Base-by-base conservation (phyloP, 1,284 basidiomycete species). In the Irpex sp. region DNA sequence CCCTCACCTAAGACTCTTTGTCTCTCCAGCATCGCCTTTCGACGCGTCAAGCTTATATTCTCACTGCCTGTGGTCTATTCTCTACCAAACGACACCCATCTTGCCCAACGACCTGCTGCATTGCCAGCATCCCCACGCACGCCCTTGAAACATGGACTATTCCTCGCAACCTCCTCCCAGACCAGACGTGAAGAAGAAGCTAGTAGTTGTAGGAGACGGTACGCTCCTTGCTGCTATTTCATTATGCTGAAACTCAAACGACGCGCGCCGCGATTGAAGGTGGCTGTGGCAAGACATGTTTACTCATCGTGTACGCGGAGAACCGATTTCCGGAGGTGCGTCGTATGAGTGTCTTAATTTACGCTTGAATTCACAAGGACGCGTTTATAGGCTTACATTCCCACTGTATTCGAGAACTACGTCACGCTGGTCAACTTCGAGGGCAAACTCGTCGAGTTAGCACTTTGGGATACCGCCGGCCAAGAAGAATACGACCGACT, bases 401-500 rank as follows among this genome's bases (percentile, higher is more conserved):
- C 97, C 26, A 99, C 96, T 19, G 96, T 99, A 6, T 99, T 99
- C 75, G 97, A 99, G 78, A 98, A 96, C 84, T 93, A 96, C 72
- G 93, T 98, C 63, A 97, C 96, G 8, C 88, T 92, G 70, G 90
- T 97, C 59, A 84, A 89, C 51, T 92, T 91, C 70, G 95, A 98
- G 51, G 89, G 91, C 62, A 97, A 97, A 78, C 82, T 88, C 56
- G 89, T 98, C 70, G 96, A 98, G 76, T 85, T 98, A 40, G 96
- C 96, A 4, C 82, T 99, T 38, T 99, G 96, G 96, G 96, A 98
- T 78, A 98, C 97, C 1, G 97, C 96, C 4, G 96, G 97, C 17
- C 96, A 98, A 77, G 96, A 98, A 79, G 96, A 98, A 79, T 98
- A 98, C 77, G 96, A 98, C 76, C 85, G 96, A 67, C 82, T 98